These are phyloP conservation scores for Solanum habrochaites DNA, from an alignment of 257 asterid species.

Conservation along the genomic window DNA sequence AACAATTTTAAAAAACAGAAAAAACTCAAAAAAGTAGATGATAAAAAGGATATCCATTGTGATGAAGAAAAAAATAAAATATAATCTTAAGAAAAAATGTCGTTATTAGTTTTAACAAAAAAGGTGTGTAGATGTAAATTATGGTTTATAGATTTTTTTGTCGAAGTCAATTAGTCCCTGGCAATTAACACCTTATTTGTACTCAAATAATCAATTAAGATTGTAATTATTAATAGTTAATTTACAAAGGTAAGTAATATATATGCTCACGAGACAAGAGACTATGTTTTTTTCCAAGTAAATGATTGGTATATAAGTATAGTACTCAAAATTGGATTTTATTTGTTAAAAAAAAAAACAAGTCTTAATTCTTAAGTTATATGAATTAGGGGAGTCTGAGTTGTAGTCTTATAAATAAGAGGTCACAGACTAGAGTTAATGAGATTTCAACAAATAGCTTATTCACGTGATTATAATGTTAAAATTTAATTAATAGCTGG, in stretches of 20 bases:
- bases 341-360: background rate
- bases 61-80: background rate
- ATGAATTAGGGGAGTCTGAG: background rate
- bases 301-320: background rate
- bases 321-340: no score
- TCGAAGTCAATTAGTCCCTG: background rate
- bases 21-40: background rate
- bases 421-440: background rate
- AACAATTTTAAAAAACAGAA: background rate
- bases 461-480: background rate
- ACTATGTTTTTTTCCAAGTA: background rate
- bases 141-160: background rate
- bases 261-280: background rate
- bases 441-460: background rate
- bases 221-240: background rate
- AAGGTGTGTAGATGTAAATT: no score
- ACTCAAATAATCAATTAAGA: background rate
- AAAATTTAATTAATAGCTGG: background rate
- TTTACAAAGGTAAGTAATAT: background rate
- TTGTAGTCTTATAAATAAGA: background rate
- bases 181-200: background rate
- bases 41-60: background rate
- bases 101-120: slow-evolving; percentile 42
- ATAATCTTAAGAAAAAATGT: slow-evolving; percentile 33
- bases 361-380: background rate